These are phyloP conservation scores for Annulohypoxylon truncatum DNA, from an alignment of 2,329 filamentous ascomycete species.

Conservation along the genomic window DNA sequence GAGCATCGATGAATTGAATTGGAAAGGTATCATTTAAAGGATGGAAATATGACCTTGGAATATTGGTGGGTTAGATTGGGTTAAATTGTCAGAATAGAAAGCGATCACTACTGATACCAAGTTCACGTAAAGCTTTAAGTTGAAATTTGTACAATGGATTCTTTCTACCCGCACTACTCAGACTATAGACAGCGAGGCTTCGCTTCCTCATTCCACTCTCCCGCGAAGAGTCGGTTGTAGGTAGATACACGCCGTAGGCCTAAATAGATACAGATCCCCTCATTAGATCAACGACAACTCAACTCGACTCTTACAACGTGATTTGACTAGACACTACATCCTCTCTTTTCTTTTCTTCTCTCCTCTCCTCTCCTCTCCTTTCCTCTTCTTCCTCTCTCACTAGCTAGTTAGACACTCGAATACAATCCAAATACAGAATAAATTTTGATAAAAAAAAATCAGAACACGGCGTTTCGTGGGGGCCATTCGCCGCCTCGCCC, in stretches of 20 bases:
- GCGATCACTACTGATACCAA: background rate
- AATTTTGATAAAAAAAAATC: constrained; percentile 10
- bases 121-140: background rate
- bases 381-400: background rate
- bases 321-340: constrained; percentile 3
- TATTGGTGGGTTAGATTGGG: background rate
- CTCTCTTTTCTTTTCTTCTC: background rate
- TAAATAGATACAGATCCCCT: constrained; percentile 27
- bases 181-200: constrained; percentile 26
- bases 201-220: constrained; percentile 5
- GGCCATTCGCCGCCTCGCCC: constrained; percentile 18
- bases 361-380: background rate
- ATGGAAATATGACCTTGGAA: too few species aligned
- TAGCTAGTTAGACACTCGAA: constrained; percentile 7
- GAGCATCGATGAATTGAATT: background rate
- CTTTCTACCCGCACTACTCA: background rate
- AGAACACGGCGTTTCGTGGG: constrained; percentile 12
- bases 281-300: constrained; percentile 23
- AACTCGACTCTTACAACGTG: constrained; percentile 2
- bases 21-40: too few species aligned
- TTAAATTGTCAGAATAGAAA: background rate
- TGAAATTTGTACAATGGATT: constrained; percentile 35
- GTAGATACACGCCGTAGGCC: constrained; percentile 32
- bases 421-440: constrained; percentile 11
- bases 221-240: constrained; percentile 16